These are phyloP conservation scores for Scheffersomyces titani DNA, from an alignment of 1,139 yeast genomes.

Conservation along the genomic window DNA sequence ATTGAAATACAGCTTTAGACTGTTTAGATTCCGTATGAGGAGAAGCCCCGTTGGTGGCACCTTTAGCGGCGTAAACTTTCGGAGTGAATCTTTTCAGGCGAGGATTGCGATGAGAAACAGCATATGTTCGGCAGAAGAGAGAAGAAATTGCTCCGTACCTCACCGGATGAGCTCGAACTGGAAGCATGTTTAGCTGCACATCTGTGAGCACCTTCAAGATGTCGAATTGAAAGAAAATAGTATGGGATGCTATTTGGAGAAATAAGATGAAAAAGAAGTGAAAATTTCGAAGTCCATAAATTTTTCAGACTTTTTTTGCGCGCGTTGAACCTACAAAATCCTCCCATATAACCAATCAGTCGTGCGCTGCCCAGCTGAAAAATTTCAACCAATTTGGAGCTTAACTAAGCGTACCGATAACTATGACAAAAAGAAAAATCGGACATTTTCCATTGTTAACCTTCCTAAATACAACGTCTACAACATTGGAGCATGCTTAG, in stretches of 20 bases:
- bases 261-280: background rate
- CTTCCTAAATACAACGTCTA: background rate
- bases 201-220: background rate
- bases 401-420: background rate
- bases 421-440: background rate
- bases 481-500: background rate
- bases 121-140: background rate
- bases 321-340: background rate
- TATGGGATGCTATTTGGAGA: background rate
- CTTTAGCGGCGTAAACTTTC: background rate
- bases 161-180: background rate
- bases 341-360: background rate
- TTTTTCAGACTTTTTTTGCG: background rate
- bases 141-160: background rate
- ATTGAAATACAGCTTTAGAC: conserved; percentile 8
- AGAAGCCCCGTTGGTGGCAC: background rate
- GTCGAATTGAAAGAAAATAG: background rate
- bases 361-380: background rate
- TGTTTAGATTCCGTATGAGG: background rate
- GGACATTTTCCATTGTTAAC: background rate
- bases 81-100: background rate
- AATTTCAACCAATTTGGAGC: background rate
- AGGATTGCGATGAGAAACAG: background rate
- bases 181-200: background rate
- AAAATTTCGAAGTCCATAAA: background rate